phyloP scores from a whole-genome alignment of 495 filamentous ascomycete genomes.

The Aspergillus incahuasiensis region DNA sequence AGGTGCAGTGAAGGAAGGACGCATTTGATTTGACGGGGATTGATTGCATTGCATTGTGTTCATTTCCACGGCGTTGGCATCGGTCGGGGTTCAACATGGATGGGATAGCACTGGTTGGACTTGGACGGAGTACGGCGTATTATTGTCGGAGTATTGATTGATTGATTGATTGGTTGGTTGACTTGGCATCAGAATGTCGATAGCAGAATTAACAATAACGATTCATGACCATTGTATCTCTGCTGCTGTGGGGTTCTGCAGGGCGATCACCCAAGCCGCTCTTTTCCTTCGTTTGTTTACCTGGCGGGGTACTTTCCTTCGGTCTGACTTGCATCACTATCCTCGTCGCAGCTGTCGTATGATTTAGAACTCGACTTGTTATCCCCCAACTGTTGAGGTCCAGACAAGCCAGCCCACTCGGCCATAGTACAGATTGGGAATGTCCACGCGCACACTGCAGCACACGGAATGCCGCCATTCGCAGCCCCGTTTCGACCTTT shows the following conservation, averaged over 20 bases:
- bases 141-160: neutral
- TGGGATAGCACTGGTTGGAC: neutral
- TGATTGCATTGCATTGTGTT: neutral
- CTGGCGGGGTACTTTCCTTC: no score
- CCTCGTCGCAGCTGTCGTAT: no score
- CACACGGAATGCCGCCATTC: neutral
- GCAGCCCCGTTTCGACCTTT: neutral
- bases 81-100: neutral
- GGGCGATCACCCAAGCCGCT: neutral
- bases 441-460: constrained; percentile 3
- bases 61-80: neutral
- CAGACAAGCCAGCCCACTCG: no score
- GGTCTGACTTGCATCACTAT: no score
- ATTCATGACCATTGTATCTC: neutral
- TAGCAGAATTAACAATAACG: neutral
- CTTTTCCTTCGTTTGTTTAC: neutral
- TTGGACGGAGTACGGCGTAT: neutral
- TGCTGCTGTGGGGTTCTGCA: neutral
- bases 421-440: constrained; percentile 2
- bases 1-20: constrained; percentile 20
- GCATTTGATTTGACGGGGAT: neutral
- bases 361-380: no score
- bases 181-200: neutral
- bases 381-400: no score
- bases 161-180: no score